Conservation (phyloP, 192 early-diverging fungal species). For the Coemansia sp. region DNA sequence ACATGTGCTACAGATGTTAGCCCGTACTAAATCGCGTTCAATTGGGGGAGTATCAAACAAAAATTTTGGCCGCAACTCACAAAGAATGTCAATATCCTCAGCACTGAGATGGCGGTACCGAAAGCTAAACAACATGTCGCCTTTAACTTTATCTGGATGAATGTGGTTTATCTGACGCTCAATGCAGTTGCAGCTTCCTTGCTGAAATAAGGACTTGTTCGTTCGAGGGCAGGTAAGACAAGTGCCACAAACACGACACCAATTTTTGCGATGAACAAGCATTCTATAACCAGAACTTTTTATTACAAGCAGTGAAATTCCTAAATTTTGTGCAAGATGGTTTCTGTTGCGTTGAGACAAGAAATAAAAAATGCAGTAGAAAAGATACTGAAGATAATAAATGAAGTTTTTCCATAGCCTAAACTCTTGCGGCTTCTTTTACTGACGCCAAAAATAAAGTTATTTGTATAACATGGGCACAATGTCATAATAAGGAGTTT, state of each 20-base stretch:
- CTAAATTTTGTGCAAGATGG: neutral
- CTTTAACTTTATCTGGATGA: slow-evolving; percentile 35
- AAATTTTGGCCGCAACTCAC: slow-evolving; percentile 34
- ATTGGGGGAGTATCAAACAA: slow-evolving; percentile 38
- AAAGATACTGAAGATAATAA: neutral
- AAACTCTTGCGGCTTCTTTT: neutral
- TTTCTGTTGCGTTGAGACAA: neutral
- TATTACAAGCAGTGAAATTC: neutral
- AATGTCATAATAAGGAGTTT: neutral
- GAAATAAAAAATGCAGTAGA: neutral
- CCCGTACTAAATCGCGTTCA: slow-evolving; percentile 39
- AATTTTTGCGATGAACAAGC: slow-evolving; percentile 51
- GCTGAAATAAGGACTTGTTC: slow-evolving; percentile 29
- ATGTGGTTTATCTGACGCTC: slow-evolving; percentile 45
- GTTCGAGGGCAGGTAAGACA: slow-evolving; percentile 50
- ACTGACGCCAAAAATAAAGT: neutral
- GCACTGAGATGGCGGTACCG: slow-evolving; percentile 53
- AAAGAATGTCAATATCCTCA: slow-evolving; percentile 44
- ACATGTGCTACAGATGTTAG: slow-evolving; percentile 54
- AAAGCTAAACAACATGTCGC: slow-evolving; percentile 46
- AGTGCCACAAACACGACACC: slow-evolving; percentile 48
- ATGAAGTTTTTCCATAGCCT: neutral
- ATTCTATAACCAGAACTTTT: slow-evolving; percentile 2
- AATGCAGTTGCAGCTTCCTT: slow-evolving; percentile 29
- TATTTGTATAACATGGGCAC: neutral